A percentile compares a stretch with the other conserved stretches of the same genome.
Conservation (phyloP, 306 rosid genomes). For the Lathyrus sativus region DNA sequence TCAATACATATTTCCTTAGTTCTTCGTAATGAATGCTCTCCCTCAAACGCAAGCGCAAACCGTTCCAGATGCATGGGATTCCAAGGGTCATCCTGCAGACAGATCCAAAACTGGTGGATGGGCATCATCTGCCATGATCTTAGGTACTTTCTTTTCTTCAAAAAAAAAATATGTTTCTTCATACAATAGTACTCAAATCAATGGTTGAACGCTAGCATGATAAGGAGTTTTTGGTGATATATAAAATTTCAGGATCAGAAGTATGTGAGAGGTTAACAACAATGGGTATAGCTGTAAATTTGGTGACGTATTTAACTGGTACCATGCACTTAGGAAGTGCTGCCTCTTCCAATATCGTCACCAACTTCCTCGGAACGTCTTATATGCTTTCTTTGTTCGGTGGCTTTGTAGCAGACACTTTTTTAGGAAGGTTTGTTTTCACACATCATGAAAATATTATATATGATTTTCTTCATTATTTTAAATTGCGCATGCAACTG, state of each 20-base stretch:
- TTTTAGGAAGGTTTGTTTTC: conserved; percentile 67
- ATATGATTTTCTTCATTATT: too few species aligned
- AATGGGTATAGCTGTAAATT: conserved; percentile 77
- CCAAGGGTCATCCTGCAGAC: conserved; percentile 64
- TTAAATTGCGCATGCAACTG: too few species aligned
- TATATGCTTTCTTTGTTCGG: conserved; percentile 93
- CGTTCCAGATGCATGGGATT: conserved; percentile 85
- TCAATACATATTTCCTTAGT: not conserved
- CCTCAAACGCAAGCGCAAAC: conserved; percentile 50
- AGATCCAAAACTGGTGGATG: conserved; percentile 77
- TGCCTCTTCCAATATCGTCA: conserved; percentile 76
- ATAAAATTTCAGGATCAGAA: conserved; percentile 57
- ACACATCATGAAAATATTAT: too few species aligned
- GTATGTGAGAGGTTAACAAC: conserved; percentile 79
- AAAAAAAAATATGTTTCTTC: not conserved
- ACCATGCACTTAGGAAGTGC: conserved; percentile 94
- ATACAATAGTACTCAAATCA: too few species aligned
- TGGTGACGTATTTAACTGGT: conserved; percentile 78
- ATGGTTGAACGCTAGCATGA: too few species aligned
- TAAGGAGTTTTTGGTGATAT: not conserved
- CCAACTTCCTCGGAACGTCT: conserved; percentile 87
- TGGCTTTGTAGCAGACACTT: conserved; percentile 91
- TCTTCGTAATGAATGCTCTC: conserved; percentile 33
- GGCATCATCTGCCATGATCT: conserved; percentile 81
- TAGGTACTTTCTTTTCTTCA: conserved; percentile 40